Evolutionary conservation across 305 asterid genomes (phyloP).

Genomic region (Petunia hybrid): DNA sequence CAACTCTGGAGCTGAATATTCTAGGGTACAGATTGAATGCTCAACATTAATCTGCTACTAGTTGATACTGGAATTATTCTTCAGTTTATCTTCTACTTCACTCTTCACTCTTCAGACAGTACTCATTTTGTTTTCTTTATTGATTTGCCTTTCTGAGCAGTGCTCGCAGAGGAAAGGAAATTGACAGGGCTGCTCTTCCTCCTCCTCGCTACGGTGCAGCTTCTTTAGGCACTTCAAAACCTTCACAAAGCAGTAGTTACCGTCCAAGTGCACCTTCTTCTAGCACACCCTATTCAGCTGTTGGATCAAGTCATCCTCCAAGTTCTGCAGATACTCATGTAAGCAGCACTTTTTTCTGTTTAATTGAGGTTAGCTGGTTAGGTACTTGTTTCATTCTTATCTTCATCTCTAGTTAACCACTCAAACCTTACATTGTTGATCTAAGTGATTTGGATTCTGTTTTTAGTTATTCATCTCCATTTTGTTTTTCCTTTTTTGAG

Average conservation of each 20-base stretch:
- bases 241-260: constrained; percentile 60
- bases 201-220: constrained; percentile 81
- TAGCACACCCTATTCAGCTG: constrained; percentile 42
- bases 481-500: background rate
- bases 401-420: background rate
- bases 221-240: constrained; percentile 60
- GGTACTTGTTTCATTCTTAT: constrained; percentile 1
- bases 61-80: constrained; percentile 16
- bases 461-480: background rate
- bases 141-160: constrained; percentile 52
- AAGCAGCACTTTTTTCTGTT: constrained; percentile 36
- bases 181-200: constrained; percentile 81
- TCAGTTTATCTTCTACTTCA: background rate
- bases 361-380: background rate
- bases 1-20: constrained; percentile 86
- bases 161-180: constrained; percentile 67
- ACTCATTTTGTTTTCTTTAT: constrained; percentile 32
- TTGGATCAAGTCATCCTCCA: constrained; percentile 50
- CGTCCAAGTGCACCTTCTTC: constrained; percentile 76
- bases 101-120: background rate
- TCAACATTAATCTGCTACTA: background rate
- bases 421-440: background rate
- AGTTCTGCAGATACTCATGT: constrained; percentile 79
- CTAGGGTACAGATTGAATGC: constrained; percentile 64
- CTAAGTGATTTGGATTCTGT: background rate